These are phyloP conservation scores for Trametes punicea DNA, from an alignment of 768 basidiomycete genomes.

Conservation along the genomic window DNA sequence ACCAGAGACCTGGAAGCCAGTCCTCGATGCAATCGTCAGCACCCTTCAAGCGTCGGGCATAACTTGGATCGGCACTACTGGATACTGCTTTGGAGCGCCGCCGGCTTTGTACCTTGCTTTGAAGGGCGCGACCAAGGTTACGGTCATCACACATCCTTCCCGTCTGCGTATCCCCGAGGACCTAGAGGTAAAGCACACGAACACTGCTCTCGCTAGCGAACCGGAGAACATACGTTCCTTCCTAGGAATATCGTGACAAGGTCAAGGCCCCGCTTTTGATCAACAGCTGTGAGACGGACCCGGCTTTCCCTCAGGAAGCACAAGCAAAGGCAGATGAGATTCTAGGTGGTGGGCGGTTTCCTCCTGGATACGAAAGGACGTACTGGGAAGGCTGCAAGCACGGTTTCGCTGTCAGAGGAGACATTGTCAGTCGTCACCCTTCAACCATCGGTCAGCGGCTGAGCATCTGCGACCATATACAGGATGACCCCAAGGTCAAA, in stretches of 20 bases:
- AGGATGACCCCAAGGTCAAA: not conserved
- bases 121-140: slow-evolving; percentile 37
- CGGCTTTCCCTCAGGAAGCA: slow-evolving; percentile 31
- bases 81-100: slow-evolving; percentile 45
- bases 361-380: slow-evolving; percentile 36
- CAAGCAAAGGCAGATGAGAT: slow-evolving; percentile 37
- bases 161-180: slow-evolving; percentile 37
- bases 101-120: slow-evolving; percentile 46
- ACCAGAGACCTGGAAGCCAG: slow-evolving; percentile 32
- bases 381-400: slow-evolving; percentile 30
- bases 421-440: slow-evolving; percentile 24
- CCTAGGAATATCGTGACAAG: slow-evolving; percentile 31
- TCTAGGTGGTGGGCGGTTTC: slow-evolving; percentile 35
- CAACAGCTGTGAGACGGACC: slow-evolving; percentile 38
- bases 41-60: slow-evolving; percentile 39
- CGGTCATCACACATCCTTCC: slow-evolving; percentile 47
- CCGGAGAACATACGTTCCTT: not conserved
- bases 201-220: not conserved
- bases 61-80: slow-evolving; percentile 37
- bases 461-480: not conserved
- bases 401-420: slow-evolving; percentile 41
- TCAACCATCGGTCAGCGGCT: not conserved
- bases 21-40: slow-evolving; percentile 36
- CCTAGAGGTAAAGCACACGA: slow-evolving; percentile 30
- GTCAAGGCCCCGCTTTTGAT: slow-evolving; percentile 41